Evolutionary conservation across 1,284 basidiomycete genomes (phyloP).

Genomic region (Gomphus bonarii): DNA sequence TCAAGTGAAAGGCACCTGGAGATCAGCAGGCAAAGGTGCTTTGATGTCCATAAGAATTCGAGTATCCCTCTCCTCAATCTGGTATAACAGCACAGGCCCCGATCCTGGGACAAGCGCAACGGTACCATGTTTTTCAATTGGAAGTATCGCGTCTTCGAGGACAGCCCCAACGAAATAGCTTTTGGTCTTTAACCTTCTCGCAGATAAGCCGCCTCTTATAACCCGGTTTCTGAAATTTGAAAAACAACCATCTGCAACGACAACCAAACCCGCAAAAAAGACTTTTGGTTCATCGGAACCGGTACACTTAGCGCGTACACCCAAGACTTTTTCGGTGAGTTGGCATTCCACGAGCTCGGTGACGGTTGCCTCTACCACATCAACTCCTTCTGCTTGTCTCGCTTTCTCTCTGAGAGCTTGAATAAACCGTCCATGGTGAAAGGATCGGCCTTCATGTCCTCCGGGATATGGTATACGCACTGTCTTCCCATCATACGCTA

Average conservation of each 20-base stretch:
- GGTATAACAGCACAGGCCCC: conserved; percentile 84
- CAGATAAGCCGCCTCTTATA: conserved; percentile 31
- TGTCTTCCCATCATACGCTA: conserved; percentile 54
- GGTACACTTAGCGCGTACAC: conserved; percentile 46
- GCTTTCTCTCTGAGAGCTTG: conserved; percentile 69
- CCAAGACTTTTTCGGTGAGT: conserved; percentile 46
- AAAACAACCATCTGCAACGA: conserved; percentile 93
- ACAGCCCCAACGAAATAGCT: conserved; percentile 80
- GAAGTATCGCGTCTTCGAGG: conserved; percentile 65
- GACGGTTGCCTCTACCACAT: conserved; percentile 77
- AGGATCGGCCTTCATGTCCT: conserved; percentile 64
- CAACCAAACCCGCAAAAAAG: conserved; percentile 68
- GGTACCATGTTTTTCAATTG: conserved; percentile 80
- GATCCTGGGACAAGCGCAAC: conserved; percentile 65
- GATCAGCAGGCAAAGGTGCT: conserved; percentile 72
- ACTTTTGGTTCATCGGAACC: conserved; percentile 29
- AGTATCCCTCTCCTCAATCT: conserved; percentile 74
- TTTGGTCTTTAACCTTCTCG: conserved; percentile 40
- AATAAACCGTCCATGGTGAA: conserved; percentile 94
- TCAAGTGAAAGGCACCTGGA: conserved; percentile 42
- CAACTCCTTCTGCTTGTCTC: conserved; percentile 46
- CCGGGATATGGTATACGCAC: conserved; percentile 87
- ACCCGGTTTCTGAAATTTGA: conserved; percentile 67
- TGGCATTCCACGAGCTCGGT: conserved; percentile 61
- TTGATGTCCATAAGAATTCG: conserved; percentile 92